Evolutionary conservation across 371 early-diverging fungal genomes (phyloP).

Genomic region (Phascolomyces articulosus): DNA sequence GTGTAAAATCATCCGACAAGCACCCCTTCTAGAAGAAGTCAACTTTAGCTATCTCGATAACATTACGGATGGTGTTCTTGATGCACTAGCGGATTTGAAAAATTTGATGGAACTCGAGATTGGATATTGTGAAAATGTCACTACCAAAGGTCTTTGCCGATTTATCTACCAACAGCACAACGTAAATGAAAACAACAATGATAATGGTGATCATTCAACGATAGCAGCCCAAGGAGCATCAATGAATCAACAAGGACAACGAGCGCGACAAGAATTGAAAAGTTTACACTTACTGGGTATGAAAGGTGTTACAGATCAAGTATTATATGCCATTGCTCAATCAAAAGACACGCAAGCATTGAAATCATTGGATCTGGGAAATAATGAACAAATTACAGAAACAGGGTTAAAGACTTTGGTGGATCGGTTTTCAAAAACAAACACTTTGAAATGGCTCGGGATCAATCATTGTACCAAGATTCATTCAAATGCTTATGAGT

Average conservation of each 20-base stretch:
- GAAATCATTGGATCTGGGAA: not conserved
- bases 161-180: not conserved
- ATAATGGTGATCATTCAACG: too few species aligned
- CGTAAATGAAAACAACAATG: too few species aligned
- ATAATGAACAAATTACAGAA: not conserved
- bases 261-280: not conserved
- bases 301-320: not conserved
- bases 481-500: not conserved
- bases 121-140: not conserved
- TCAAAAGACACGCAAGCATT: not conserved
- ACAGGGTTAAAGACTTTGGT: not conserved
- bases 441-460: not conserved
- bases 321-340: not conserved
- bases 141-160: not conserved
- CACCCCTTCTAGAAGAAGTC: not conserved
- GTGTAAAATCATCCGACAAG: not conserved
- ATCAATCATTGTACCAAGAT: not conserved
- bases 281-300: not conserved
- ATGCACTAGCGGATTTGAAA: not conserved
- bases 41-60: not conserved
- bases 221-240: too few species aligned
- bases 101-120: not conserved
- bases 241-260: too few species aligned
- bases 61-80: not conserved
- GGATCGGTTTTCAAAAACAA: not conserved